phyloP scores from a whole-genome alignment of 768 basidiomycete species.

The Rhodotorula babjevae region DNA sequence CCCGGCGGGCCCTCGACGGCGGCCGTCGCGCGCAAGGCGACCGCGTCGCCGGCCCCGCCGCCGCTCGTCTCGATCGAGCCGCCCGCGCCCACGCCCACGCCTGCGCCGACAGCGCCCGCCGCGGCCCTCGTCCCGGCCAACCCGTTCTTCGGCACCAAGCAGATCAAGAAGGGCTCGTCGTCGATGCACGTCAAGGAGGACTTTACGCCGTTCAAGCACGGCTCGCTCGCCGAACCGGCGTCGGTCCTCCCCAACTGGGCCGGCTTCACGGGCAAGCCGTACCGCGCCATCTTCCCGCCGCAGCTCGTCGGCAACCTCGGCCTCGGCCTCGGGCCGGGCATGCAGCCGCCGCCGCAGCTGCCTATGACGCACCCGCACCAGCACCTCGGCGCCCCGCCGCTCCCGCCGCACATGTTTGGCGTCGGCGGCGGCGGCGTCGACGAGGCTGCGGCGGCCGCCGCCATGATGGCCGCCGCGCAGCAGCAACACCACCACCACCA shows the following conservation, averaged over 20 bases:
- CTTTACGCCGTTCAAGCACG: slow-evolving; percentile 87
- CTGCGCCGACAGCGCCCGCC: slow-evolving; percentile 30
- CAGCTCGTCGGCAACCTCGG: background rate
- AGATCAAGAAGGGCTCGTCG: slow-evolving; percentile 58
- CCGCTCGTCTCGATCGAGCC: no score
- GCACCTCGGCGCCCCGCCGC: no score
- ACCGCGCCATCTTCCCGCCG: slow-evolving; percentile 56
- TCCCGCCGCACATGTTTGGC: background rate
- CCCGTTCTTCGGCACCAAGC: slow-evolving; percentile 81
- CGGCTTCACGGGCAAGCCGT: slow-evolving; percentile 75
- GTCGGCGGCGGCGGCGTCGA: background rate
- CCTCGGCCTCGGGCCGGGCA: no score
- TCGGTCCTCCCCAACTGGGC: slow-evolving; percentile 66
- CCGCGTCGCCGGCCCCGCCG: slow-evolving; percentile 46
- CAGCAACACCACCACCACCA: no score
- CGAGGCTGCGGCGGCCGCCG: no score
- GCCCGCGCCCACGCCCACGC: no score
- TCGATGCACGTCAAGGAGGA: slow-evolving; percentile 86
- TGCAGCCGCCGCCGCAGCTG: no score
- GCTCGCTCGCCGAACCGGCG: slow-evolving; percentile 47
- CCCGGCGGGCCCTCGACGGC: slow-evolving; percentile 50
- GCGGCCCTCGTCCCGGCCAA: slow-evolving; percentile 58
- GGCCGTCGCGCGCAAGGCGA: slow-evolving; percentile 43
- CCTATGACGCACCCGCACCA: no score
- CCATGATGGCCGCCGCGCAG: background rate